A percentile compares a stretch with the other conserved stretches of the same genome.
These are phyloP conservation scores for Neoboletus subvelutipes DNA, from an alignment of 768 basidiomycete genomes.

Conservation along the genomic window DNA sequence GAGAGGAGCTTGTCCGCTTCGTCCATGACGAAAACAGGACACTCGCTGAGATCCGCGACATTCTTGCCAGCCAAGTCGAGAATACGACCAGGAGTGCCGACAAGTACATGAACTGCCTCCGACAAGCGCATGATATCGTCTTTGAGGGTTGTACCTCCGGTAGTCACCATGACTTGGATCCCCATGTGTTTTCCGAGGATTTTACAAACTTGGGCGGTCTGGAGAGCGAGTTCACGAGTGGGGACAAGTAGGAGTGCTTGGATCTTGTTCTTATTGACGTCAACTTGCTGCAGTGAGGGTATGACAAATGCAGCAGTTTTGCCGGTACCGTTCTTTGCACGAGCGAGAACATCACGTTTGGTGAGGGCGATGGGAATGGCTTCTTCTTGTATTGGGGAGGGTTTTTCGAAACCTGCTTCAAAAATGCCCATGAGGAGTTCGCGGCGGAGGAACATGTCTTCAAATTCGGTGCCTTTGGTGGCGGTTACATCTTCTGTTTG, in stretches of 20 bases:
- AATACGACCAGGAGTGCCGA: constrained; percentile 95
- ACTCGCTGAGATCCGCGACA: constrained; percentile 92
- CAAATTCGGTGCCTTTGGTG: constrained; percentile 93
- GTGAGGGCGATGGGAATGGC: constrained; percentile 94
- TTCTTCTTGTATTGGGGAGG: constrained; percentile 99
- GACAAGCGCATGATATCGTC: constrained; percentile 94
- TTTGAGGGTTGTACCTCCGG: constrained; percentile 95
- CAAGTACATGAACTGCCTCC: constrained; percentile 91
- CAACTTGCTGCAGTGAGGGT: constrained; percentile 91
- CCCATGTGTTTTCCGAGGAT: constrained; percentile 94
- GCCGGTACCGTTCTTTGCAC: constrained; percentile 96
- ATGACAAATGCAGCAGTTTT: constrained; percentile 99
- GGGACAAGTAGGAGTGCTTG: constrained; percentile 96
- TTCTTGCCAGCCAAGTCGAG: constrained; percentile 91
- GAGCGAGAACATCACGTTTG: constrained; percentile 90
- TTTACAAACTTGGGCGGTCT: constrained; percentile 99
- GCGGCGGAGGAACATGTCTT: constrained; percentile 88
- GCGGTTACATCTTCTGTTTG: constrained; percentile 97
- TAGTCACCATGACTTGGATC: constrained; percentile 98
- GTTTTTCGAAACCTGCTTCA: constrained; percentile 95
- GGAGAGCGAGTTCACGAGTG: constrained; percentile 96
- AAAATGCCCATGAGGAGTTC: constrained; percentile 99
- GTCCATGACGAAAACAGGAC: constrained; percentile 98
- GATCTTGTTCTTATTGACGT: constrained; percentile 80
- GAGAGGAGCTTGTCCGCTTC: constrained; percentile 98